phyloP scores from a whole-genome alignment of 139 green algal species.

The Zygnema cylindricum region DNA sequence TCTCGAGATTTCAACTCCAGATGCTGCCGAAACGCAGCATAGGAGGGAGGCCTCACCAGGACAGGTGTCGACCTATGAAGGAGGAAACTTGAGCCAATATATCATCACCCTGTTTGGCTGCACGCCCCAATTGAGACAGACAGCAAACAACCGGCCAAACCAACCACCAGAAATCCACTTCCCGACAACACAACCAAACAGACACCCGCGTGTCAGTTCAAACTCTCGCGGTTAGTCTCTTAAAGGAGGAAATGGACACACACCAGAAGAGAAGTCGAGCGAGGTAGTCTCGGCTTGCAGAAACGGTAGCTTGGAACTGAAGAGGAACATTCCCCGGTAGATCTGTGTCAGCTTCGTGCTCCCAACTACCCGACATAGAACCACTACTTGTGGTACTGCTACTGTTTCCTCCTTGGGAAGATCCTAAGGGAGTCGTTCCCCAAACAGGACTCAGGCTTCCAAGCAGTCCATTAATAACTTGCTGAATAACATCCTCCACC shows the following conservation, averaged over 20 bases:
- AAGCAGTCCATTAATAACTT: constrained; percentile 12
- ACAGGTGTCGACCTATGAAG: neutral
- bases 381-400: neutral
- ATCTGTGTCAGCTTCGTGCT: neutral
- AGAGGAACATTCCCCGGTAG: neutral
- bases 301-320: constrained; percentile 13
- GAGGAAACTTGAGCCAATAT: neutral
- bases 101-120: neutral
- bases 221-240: neutral
- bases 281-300: constrained; percentile 11
- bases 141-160: neutral
- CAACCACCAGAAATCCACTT: too few relatives aligned
- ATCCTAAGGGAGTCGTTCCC: neutral
- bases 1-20: neutral
- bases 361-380: neutral
- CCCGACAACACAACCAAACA: too few relatives aligned
- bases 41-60: neutral
- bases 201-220: neutral
- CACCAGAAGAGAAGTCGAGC: constrained; percentile 19
- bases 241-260: neutral
- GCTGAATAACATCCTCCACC: constrained; percentile 12
- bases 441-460: neutral
- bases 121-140: neutral
- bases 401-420: neutral
- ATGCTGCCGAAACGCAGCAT: neutral